Evolutionary conservation across 805 yeast species (phyloP), one percentile per base, ranked within the genome.

Genomic region (Yueomyces sp.): DNA sequence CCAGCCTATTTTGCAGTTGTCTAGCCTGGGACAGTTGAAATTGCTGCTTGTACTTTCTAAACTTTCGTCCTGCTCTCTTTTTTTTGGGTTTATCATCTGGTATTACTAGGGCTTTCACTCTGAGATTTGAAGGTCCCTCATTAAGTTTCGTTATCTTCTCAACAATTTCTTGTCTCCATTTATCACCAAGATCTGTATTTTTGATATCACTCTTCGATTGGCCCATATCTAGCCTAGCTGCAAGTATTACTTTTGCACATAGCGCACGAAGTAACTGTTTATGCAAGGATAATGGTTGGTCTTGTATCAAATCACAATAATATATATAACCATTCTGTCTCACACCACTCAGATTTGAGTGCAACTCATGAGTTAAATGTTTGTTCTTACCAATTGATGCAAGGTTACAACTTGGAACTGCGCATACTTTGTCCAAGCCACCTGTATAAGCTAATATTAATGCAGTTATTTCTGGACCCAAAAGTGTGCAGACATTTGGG

Each of bases 1-100:
- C 81, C 76, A 88, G 72, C 54, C 83, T 75, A 57, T 90, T 87
- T 54, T 85, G 95, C 3, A 94, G 82, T 50, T 77, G 81, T 34
- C 87, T 78, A 39, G 84, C 58, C 44, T 87, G 94, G 0, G 95
- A 81, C 71, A 83, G 72, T 53, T 79, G 80, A 62, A 81, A 79
- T 55, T 84, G 78, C 56, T 86, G 84, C 59, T 85, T 86, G 66
- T 77, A 73, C 60, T 86, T 87, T 42, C 95, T 69, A 51, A 82
- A 72, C 44, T 90, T 66, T 49, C 78, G 68, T 1, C 98, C 98
- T 2, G 94, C 96, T 52, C 98, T 69, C 52, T 80, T 84, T 62
- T 85, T 85, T 4, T 90, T 78, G 41, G 79, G 76, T 44, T 70
- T 72, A 44, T 87, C 95, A 19, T 75, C 67, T 0, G 96, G 96